Percentiles rank a stretch among this genome's conserved stretches.
Conservation (phyloP, 495 filamentous ascomycete species). For the Hyaloscypha bicolor region DNA sequence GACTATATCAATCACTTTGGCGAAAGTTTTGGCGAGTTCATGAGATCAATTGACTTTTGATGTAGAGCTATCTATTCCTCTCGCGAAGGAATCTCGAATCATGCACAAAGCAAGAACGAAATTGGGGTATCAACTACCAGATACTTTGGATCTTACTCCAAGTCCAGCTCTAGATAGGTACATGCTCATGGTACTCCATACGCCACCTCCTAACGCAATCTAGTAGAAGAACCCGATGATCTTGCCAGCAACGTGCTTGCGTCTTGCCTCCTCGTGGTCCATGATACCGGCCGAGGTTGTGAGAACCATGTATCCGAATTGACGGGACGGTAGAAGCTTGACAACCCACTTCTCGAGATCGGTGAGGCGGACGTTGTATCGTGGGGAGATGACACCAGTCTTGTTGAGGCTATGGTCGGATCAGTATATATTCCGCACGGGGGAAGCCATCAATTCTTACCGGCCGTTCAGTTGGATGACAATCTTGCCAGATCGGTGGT, state of each 20-base stretch:
- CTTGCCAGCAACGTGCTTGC: conserved; percentile 97
- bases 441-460: conserved; percentile 34
- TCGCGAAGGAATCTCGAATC: conserved; percentile 20
- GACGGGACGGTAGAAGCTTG: conserved; percentile 97
- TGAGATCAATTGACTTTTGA: conserved; percentile 33
- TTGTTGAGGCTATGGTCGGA: conserved; percentile 77
- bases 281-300: conserved; percentile 99
- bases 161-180: conserved; percentile 30
- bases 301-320: conserved; percentile 98
- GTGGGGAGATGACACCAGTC: conserved; percentile 96
- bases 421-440: conserved; percentile 10
- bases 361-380: conserved; percentile 96
- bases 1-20: neutral
- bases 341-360: conserved; percentile 99
- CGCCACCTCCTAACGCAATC: conserved; percentile 30
- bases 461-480: conserved; percentile 92
- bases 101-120: conserved; percentile 26
- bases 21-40: conserved; percentile 10
- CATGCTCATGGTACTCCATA: conserved; percentile 31
- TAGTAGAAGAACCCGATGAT: conserved; percentile 98
- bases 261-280: conserved; percentile 98
- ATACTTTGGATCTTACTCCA: conserved; percentile 25
- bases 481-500: conserved; percentile 98
- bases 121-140: conserved; percentile 26
- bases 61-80: conserved; percentile 34